phyloP scores from a whole-genome alignment of 2,329 filamentous ascomycete genomes.

The Cordyceps fumosorosea region DNA sequence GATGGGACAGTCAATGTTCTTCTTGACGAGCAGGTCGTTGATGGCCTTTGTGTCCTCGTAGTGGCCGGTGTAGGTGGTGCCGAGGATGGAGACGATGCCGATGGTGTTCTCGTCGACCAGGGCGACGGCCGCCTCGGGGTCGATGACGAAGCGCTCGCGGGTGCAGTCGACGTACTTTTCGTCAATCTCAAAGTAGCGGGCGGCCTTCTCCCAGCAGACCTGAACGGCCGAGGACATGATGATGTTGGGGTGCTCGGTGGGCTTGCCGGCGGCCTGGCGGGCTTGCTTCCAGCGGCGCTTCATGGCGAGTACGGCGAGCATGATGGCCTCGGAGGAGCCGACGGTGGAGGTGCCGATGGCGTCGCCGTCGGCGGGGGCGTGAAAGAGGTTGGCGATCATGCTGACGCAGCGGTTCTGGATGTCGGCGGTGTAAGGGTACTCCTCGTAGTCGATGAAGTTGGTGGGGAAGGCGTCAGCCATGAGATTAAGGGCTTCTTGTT shows the following conservation, averaged over 20 bases:
- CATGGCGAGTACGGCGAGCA: conserved; percentile 81
- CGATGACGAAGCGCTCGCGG: conserved; percentile 54
- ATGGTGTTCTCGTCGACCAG: conserved; percentile 68
- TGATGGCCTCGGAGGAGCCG: conserved; percentile 84
- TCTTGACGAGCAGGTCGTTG: conserved; percentile 77
- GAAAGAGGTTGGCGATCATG: conserved; percentile 86
- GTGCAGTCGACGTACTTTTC: conserved; percentile 71
- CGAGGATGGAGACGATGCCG: conserved; percentile 85
- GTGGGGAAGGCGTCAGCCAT: conserved; percentile 90
- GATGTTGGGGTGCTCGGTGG: conserved; percentile 76
- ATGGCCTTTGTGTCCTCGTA: conserved; percentile 91
- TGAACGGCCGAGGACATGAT: conserved; percentile 95
- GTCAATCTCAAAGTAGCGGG: conserved; percentile 86
- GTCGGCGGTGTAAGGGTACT: conserved; percentile 73
- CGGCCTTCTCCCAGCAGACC: conserved; percentile 94
- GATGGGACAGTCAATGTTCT: conserved; percentile 72
- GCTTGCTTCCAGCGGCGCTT: conserved; percentile 91
- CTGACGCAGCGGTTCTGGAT: conserved; percentile 89
- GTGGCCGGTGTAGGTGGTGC: conserved; percentile 91
- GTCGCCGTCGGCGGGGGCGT: conserved; percentile 59
- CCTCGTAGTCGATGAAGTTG: conserved; percentile 91
- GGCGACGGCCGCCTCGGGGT: conserved; percentile 53
- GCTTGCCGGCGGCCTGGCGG: conserved; percentile 75
- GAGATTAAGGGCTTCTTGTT: conserved; percentile 91
- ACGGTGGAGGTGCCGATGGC: conserved; percentile 84